A percentile compares a stretch with the other conserved stretches of the same genome.
These are phyloP conservation scores for Thozetella sp. DNA, from an alignment of 495 filamentous ascomycete genomes.

Conservation along the genomic window DNA sequence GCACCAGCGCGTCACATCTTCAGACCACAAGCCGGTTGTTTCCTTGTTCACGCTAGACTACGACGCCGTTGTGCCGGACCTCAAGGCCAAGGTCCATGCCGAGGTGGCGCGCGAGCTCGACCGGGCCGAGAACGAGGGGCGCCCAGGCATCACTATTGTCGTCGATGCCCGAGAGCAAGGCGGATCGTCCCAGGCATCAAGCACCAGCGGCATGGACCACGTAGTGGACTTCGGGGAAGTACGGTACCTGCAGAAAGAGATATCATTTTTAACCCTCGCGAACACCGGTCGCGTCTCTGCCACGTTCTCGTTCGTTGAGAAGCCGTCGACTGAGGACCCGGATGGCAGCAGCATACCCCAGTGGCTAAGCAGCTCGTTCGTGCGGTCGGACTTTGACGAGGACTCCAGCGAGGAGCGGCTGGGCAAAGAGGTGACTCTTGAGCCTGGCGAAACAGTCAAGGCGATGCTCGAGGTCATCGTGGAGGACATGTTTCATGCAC, in stretches of 20 bases:
- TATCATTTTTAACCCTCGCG: conserved; percentile 75
- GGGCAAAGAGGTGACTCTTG: conserved; percentile 58
- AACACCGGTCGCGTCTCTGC: conserved; percentile 86
- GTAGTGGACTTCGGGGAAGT: conserved; percentile 78
- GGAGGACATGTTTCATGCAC: conserved; percentile 61
- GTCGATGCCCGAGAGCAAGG: conserved; percentile 57
- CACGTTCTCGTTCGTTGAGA: conserved; percentile 72
- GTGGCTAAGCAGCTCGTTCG: conserved; percentile 73
- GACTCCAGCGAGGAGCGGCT: conserved; percentile 39
- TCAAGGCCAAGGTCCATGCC: conserved; percentile 80
- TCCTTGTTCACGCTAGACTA: conserved; percentile 81
- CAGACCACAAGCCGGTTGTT: conserved; percentile 92
- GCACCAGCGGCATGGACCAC: conserved; percentile 39
- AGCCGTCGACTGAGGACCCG: conserved; percentile 53
- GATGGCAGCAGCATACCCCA: conserved; percentile 40
- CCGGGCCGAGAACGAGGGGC: conserved; percentile 87
- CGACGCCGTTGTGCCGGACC: conserved; percentile 78
- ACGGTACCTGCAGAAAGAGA: conserved; percentile 63
- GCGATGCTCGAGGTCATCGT: conserved; percentile 68
- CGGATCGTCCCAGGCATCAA: conserved; percentile 10
- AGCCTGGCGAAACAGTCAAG: conserved; percentile 81
- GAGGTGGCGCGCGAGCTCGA: conserved; percentile 90
- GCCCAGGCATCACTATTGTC: conserved; percentile 83
- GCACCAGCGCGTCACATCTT: conserved; percentile 85
- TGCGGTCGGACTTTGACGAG: conserved; percentile 38